Percentiles rank a stretch among this genome's conserved stretches.
Conservation (phyloP, 176 grass and related monocot species). For the Aegilops tauschii region DNA sequence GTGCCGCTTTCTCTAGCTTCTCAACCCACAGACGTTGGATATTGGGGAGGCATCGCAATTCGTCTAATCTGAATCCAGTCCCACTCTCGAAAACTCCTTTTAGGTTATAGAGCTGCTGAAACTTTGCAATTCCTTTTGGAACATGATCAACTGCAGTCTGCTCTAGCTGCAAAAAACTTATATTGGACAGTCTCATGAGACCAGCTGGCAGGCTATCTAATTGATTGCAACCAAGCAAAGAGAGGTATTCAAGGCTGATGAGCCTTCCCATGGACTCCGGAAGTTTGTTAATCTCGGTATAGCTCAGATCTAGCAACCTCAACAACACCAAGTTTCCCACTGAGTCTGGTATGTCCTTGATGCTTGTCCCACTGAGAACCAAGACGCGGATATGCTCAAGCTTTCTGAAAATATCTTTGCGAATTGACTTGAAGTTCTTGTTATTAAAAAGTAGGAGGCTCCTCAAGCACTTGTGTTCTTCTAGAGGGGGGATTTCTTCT, state of each 20-base stretch:
- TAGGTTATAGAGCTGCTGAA: constrained; percentile 21
- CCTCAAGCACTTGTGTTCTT: neutral
- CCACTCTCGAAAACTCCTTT: constrained; percentile 13
- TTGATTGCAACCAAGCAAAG: neutral
- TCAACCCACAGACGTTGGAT: constrained; percentile 14
- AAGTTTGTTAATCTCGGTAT: neutral
- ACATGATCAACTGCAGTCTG: neutral
- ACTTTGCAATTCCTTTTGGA: constrained; percentile 36
- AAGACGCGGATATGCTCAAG: constrained; percentile 26
- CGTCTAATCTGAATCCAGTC: constrained; percentile 29
- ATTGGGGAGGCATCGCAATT: constrained; percentile 15
- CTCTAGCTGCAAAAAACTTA: neutral
- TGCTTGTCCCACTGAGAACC: neutral
- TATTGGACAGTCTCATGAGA: constrained; percentile 3
- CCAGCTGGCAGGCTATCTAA: constrained; percentile 11
- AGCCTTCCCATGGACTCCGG: constrained; percentile 29
- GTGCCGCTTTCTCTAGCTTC: constrained; percentile 17
- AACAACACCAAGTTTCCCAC: constrained; percentile 16
- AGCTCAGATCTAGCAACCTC: constrained; percentile 12
- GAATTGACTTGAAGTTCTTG: neutral
- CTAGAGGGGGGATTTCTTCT: neutral
- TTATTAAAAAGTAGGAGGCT: neutral
- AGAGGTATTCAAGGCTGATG: constrained; percentile 28
- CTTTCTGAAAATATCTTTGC: neutral
- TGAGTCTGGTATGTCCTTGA: constrained; percentile 27